phyloP scores from a whole-genome alignment of 441 rosid genomes.

The Isatis lusitanica region DNA sequence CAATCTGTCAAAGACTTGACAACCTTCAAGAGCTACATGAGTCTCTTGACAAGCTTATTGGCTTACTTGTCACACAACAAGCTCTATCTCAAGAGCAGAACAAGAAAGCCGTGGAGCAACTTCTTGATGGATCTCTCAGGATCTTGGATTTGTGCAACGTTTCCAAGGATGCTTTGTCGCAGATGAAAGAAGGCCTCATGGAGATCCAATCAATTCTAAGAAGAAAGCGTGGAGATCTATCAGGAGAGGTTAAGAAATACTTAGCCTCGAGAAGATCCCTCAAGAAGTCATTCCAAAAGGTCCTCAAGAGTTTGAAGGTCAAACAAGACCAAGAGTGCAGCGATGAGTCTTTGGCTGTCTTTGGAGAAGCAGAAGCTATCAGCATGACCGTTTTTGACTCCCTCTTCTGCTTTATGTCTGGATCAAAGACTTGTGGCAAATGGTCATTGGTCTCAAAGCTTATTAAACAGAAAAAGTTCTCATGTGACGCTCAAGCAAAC shows the following conservation, averaged over 20 bases:
- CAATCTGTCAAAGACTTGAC: slow-evolving; percentile 29
- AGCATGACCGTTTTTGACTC: slow-evolving; percentile 35
- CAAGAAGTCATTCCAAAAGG: slow-evolving; percentile 28
- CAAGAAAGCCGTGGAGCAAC: slow-evolving; percentile 25
- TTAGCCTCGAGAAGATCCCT: slow-evolving; percentile 30
- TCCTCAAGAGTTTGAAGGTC: slow-evolving; percentile 6
- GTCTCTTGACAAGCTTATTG: slow-evolving; percentile 39
- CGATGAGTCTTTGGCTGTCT: slow-evolving; percentile 3
- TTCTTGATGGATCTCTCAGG: slow-evolving; percentile 46
- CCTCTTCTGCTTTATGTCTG: slow-evolving; percentile 29
- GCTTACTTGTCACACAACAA: slow-evolving; percentile 30
- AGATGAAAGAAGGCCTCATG: slow-evolving; percentile 34
- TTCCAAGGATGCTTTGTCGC: slow-evolving; percentile 23
- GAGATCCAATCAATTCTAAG: slow-evolving; percentile 37
- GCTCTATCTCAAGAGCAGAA: slow-evolving; percentile 21
- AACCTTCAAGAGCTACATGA: slow-evolving; percentile 39
- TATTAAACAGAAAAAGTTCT: slow-evolving; percentile 20
- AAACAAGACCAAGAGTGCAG: slow-evolving; percentile 10
- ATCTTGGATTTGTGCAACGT: slow-evolving; percentile 24
- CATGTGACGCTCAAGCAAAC: slow-evolving; percentile 23
- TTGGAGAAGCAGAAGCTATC: slow-evolving; percentile 43
- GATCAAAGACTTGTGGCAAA: slow-evolving; percentile 29
- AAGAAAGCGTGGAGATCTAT: slow-evolving; percentile 32
- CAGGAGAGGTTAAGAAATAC: slow-evolving; percentile 36
- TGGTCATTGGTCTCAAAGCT: slow-evolving; percentile 46